These are phyloP conservation scores for Sporothrix sp. DNA, from an alignment of 2,329 filamentous ascomycete species.

Conservation along the genomic window DNA sequence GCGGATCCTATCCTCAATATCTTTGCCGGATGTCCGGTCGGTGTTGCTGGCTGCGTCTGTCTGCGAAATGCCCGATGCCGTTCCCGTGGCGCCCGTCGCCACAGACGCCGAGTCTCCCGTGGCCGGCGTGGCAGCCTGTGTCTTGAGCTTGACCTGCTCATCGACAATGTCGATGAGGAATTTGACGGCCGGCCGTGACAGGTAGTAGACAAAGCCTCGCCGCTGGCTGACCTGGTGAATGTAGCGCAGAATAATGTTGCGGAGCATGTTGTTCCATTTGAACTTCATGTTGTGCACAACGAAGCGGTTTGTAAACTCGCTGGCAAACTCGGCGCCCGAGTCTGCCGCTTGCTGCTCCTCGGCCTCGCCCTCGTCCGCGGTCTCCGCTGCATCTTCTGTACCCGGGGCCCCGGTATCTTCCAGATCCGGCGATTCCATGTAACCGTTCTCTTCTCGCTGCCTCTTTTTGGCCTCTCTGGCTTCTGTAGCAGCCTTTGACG, in stretches of 20 bases:
- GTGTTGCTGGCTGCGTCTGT: constrained; percentile 31
- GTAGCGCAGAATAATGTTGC: constrained; percentile 94
- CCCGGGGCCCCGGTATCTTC: too few relatives aligned
- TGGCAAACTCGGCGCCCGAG: constrained; percentile 70
- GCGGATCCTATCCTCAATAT: constrained; percentile 76
- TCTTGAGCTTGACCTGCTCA: constrained; percentile 71
- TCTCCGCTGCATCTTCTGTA: neutral
- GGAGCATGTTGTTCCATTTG: constrained; percentile 94
- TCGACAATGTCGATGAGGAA: constrained; percentile 97
- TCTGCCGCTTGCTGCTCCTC: constrained; percentile 26
- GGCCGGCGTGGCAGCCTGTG: constrained; percentile 12
- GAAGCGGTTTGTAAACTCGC: constrained; percentile 96
- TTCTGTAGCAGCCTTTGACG: neutral
- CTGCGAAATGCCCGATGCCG: constrained; percentile 20
- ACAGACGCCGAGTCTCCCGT: constrained; percentile 17
- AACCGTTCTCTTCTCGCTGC: too few relatives aligned
- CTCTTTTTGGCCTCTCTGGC: neutral
- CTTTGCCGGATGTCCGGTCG: constrained; percentile 49
- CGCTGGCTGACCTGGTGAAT: constrained; percentile 95
- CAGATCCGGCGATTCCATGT: too few relatives aligned
- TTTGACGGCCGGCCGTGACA: constrained; percentile 89
- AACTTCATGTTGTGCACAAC: constrained; percentile 95
- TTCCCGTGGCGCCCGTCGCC: constrained; percentile 16
- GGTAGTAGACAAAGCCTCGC: constrained; percentile 93
- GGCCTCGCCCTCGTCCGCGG: neutral